Base-by-base conservation (phyloP, 2,329 filamentous ascomycete species). In the Microdochium paspali region DNA sequence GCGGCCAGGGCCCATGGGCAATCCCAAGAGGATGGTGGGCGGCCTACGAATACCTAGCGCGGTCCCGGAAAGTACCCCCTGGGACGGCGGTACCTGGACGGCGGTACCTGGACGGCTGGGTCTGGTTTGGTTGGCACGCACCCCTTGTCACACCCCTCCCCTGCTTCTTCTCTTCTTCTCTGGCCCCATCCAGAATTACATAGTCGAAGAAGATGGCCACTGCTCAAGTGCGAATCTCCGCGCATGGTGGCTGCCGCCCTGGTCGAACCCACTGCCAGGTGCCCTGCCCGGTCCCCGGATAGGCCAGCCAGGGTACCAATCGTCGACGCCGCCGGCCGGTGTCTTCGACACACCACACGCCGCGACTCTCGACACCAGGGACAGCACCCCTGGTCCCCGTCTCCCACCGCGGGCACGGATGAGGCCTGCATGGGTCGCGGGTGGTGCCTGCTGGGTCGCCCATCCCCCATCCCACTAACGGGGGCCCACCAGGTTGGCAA, bases 391-490 rank as follows among this genome's bases (percentile, higher is more conserved):
- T 18, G 5, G 6, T 21, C 35, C 18, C 18, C 6, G 6, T 40
- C 35, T 40, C 18, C 35, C 35, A 40, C 35, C 35, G 18, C 18
- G 35, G 35, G 35, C 35, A 40, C 35, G 35, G 35, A 40, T 40
- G 35, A 40, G 35, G 18, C 35, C 18, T 40, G 35, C 35, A 40
- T 40, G 35, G 35, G 35, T 20, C 35, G 35, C 35, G 35, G 35
- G 35, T 40, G 35, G 35, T 40, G 35, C 35, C 35, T 40, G 35
- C 35, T 40, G 35, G 35, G 35, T 40, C 35, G 35, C 35, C 35
- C 18, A 40, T 40, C 35, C 35, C 35, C 35, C 35, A 40, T 40
- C 35, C 35, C 35, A 40, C 35, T 20, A 40, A 40, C 35, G 35
- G 35, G 9, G 6, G n/a, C 35, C 20, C 35, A 18, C 4, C n/a